A percentile compares a stretch with the other conserved stretches of the same genome.
These are phyloP conservation scores for Sanghuangporus sanghuang DNA, from an alignment of 1,284 basidiomycete species.

Conservation along the genomic window DNA sequence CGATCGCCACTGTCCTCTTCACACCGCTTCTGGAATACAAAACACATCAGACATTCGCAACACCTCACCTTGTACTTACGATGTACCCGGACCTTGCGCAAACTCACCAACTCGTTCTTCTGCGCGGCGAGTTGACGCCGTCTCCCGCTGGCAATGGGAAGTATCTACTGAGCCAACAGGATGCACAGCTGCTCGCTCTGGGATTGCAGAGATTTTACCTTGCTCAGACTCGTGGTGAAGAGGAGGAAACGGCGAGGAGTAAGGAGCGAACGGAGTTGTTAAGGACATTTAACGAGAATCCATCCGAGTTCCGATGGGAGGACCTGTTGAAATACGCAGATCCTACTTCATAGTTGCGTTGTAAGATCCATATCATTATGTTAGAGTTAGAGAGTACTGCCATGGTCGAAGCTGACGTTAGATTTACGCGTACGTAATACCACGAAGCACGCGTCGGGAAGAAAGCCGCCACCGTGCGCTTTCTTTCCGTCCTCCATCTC, in stretches of 20 bases:
- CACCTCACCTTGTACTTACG: slow-evolving; percentile 87
- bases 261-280: slow-evolving; percentile 46
- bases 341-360: slow-evolving; percentile 8
- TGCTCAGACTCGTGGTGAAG: slow-evolving; percentile 28
- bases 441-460: background rate
- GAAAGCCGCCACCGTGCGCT: background rate
- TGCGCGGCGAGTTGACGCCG: slow-evolving; percentile 90
- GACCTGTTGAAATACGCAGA: slow-evolving; percentile 52
- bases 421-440: background rate
- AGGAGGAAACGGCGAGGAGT: slow-evolving; percentile 14
- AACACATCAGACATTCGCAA: slow-evolving; percentile 79
- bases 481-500: background rate
- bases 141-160: slow-evolving; percentile 37
- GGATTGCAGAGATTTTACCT: slow-evolving; percentile 82
- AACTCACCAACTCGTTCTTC: slow-evolving; percentile 79
- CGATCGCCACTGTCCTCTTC: slow-evolving; percentile 77
- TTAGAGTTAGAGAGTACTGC: too few species aligned
- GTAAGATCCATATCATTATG: background rate
- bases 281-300: slow-evolving; percentile 66
- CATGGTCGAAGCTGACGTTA: background rate
- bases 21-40: slow-evolving; percentile 96
- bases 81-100: slow-evolving; percentile 86
- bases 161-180: slow-evolving; percentile 69
- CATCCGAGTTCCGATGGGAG: slow-evolving; percentile 71
- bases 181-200: slow-evolving; percentile 77